Evolutionary conservation across 768 basidiomycete species (phyloP).

Genomic region (Sporobolomyces roseus): DNA sequence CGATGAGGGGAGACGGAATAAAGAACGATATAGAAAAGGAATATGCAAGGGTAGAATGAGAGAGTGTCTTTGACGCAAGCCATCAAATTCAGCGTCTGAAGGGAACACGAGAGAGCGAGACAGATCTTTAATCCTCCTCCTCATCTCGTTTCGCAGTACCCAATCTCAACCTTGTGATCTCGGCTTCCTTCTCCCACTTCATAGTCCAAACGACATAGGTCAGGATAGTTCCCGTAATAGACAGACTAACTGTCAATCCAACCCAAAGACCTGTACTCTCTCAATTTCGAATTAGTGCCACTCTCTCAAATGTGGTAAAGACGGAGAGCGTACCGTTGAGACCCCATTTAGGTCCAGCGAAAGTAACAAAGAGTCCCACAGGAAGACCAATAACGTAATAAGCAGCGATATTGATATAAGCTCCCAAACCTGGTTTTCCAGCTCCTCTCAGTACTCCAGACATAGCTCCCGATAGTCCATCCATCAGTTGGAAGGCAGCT

Average conservation of each 20-base stretch:
- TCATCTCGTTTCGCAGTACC: slow-evolving; percentile 26
- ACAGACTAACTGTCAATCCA: slow-evolving; percentile 41
- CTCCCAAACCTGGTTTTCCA: slow-evolving; percentile 62
- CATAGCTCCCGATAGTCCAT: slow-evolving; percentile 64
- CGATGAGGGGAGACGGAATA: no score
- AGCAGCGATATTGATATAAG: slow-evolving; percentile 41
- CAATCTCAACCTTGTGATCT: slow-evolving; percentile 21
- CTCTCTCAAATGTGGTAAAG: neutral
- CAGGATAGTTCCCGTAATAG: slow-evolving; percentile 28
- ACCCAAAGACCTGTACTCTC: slow-evolving; percentile 38
- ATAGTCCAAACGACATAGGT: slow-evolving; percentile 31
- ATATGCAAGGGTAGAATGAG: no score
- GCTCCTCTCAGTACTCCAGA: slow-evolving; percentile 75
- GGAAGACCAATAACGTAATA: slow-evolving; percentile 18
- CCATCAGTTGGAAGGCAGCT: slow-evolving; percentile 59
- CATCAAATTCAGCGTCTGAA: no score
- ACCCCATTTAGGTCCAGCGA: slow-evolving; percentile 35
- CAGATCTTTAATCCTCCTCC: slow-evolving; percentile 15
- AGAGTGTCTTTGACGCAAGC: no score
- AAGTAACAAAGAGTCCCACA: slow-evolving; percentile 39
- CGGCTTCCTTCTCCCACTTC: slow-evolving; percentile 34
- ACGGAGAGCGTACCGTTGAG: slow-evolving; percentile 27
- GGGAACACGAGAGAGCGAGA: no score
- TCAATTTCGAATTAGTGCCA: neutral
- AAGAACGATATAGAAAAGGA: no score